Evolutionary conservation across 2,329 filamentous ascomycete species (phyloP).

Genomic region (Talaromyces rugulosus): DNA sequence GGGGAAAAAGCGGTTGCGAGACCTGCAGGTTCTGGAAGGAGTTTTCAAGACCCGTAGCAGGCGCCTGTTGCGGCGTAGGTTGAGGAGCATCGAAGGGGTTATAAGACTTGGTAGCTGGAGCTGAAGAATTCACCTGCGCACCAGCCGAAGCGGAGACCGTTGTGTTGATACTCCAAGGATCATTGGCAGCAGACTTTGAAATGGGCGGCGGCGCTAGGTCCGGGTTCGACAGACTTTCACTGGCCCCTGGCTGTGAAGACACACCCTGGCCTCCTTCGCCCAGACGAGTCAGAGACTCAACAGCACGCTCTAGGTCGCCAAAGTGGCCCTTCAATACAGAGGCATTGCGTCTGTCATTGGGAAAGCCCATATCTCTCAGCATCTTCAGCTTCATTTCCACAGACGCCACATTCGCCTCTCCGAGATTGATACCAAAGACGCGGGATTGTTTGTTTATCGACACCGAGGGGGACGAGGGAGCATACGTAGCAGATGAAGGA

Average conservation of each 20-base stretch:
- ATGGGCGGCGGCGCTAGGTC: slow-evolving; percentile 23
- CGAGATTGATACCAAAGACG: slow-evolving; percentile 66
- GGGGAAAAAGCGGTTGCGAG: slow-evolving; percentile 63
- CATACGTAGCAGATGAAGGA: slow-evolving; percentile 11
- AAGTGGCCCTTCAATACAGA: slow-evolving; percentile 76
- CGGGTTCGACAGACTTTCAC: slow-evolving; percentile 17
- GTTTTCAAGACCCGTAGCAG: slow-evolving; percentile 50
- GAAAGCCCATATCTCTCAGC: slow-evolving; percentile 87
- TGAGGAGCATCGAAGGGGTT: slow-evolving; percentile 65
- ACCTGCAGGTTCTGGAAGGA: slow-evolving; percentile 74
- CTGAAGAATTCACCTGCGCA: background rate
- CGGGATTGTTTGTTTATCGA: slow-evolving; percentile 27
- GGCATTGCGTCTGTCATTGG: slow-evolving; percentile 74
- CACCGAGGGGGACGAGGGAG: slow-evolving; percentile 24
- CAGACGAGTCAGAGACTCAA: slow-evolving; percentile 78
- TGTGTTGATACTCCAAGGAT: slow-evolving; percentile 38
- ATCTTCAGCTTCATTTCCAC: slow-evolving; percentile 72
- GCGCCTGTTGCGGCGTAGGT: slow-evolving; percentile 22
- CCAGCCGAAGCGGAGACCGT: slow-evolving; percentile 7
- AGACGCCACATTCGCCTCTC: slow-evolving; percentile 35
- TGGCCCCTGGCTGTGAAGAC: slow-evolving; percentile 48
- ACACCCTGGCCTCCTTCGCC: slow-evolving; percentile 63
- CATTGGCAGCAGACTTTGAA: slow-evolving; percentile 60
- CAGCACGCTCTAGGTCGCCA: slow-evolving; percentile 78
- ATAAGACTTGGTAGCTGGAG: slow-evolving; percentile 38